These are phyloP conservation scores for Zygoascus meyerae DNA, from an alignment of 1,139 yeast genomes.

Conservation along the genomic window DNA sequence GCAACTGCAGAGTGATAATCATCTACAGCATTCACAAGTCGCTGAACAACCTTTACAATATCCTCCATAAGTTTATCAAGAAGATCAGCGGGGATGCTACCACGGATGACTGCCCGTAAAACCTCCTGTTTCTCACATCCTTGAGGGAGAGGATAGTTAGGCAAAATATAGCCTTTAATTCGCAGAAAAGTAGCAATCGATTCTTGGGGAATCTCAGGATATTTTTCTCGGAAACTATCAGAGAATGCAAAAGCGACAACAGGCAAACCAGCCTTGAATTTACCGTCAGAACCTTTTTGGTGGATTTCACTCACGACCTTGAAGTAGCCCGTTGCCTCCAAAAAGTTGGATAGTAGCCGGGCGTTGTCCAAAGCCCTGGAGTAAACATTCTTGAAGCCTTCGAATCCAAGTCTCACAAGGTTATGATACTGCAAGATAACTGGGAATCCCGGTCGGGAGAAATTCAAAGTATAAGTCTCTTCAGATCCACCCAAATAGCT, in stretches of 20 bases:
- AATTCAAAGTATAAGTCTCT: constrained; percentile 79
- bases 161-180: constrained; percentile 80
- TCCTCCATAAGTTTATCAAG: constrained; percentile 68
- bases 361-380: constrained; percentile 62
- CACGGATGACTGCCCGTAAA: constrained; percentile 78
- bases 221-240: constrained; percentile 47
- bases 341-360: constrained; percentile 56
- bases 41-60: constrained; percentile 50
- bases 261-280: constrained; percentile 72
- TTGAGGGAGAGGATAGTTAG: constrained; percentile 83
- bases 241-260: constrained; percentile 82
- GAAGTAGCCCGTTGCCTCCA: constrained; percentile 62
- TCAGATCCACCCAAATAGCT: constrained; percentile 87
- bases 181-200: constrained; percentile 67
- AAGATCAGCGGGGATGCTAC: constrained; percentile 63
- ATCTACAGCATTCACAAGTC: constrained; percentile 44
- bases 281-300: constrained; percentile 18
- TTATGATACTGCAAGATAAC: constrained; percentile 84
- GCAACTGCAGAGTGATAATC: constrained; percentile 25
- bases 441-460: constrained; percentile 90
- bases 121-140: constrained; percentile 51
- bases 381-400: constrained; percentile 64
- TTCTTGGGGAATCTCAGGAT: constrained; percentile 83
- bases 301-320: constrained; percentile 77
- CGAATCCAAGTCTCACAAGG: constrained; percentile 61